phyloP scores from a whole-genome alignment of 495 filamentous ascomycete genomes.

The Trichoderma reesei region DNA sequence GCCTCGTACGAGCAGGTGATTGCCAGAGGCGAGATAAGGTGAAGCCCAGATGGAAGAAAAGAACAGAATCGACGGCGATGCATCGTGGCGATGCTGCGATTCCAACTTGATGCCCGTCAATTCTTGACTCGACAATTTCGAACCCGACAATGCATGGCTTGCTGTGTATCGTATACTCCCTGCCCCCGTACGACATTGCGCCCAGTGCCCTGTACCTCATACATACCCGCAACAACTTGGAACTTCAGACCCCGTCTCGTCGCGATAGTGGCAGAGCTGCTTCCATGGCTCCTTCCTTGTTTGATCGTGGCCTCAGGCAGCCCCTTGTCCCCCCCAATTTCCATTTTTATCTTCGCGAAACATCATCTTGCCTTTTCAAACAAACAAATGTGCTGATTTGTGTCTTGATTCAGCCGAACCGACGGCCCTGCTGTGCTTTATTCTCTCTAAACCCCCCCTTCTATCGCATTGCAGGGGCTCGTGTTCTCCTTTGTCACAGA shows the following conservation, averaged over 20 bases:
- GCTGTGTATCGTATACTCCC: background rate
- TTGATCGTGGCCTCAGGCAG: background rate
- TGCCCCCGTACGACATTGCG: background rate
- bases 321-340: background rate
- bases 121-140: no score
- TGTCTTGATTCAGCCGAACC: background rate
- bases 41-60: no score
- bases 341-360: background rate
- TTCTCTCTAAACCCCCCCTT: background rate
- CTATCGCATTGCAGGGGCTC: no score
- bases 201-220: background rate
- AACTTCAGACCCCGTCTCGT: background rate
- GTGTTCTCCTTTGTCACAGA: background rate
- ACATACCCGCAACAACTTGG: background rate
- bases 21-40: no score
- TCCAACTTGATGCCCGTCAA: no score
- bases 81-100: no score
- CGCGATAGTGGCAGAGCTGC: background rate
- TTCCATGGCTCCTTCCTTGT: conserved; percentile 6
- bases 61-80: no score
- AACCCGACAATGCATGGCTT: no score
- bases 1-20: no score
- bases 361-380: background rate
- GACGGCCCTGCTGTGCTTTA: background rate
- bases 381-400: background rate